Percentiles rank a stretch among this genome's conserved stretches.
Conservation (phyloP, 2,329 filamentous ascomycete genomes). For the Ascochyta clinopodiicola region DNA sequence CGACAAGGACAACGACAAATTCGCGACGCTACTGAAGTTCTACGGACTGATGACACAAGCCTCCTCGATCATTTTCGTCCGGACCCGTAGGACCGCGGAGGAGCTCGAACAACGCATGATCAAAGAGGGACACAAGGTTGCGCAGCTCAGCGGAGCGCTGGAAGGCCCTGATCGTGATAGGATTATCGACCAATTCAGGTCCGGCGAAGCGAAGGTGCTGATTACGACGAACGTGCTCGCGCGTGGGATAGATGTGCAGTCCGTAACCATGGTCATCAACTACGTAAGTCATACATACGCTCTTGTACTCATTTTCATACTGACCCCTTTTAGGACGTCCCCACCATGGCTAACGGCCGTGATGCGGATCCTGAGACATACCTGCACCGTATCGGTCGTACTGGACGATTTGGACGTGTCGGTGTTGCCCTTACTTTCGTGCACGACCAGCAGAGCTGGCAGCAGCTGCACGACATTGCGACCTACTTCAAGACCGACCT, state of each 20-base stretch:
- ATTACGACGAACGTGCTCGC: constrained; percentile 97
- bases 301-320: background rate
- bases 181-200: constrained; percentile 85
- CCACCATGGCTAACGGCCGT: constrained; percentile 62
- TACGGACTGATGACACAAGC: constrained; percentile 97
- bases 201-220: constrained; percentile 88
- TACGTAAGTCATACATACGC: constrained; percentile 62
- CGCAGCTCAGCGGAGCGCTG: constrained; percentile 84
- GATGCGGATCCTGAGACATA: constrained; percentile 91
- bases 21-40: constrained; percentile 85
- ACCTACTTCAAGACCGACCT: constrained; percentile 81
- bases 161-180: constrained; percentile 83
- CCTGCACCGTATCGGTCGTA: constrained; percentile 95
- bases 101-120: constrained; percentile 88
- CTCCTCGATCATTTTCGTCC: constrained; percentile 97
- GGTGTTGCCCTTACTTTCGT: constrained; percentile 97
- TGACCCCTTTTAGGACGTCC: constrained; percentile 58
- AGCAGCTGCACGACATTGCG: constrained; percentile 80
- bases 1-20: constrained; percentile 80
- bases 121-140: constrained; percentile 88
- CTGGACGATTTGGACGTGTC: constrained; percentile 93
- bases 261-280: constrained; percentile 98
- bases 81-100: constrained; percentile 84
- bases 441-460: constrained; percentile 81
- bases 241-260: constrained; percentile 90